Base-by-base conservation (phyloP, 371 early-diverging fungal genomes). In the Funneliformis caledonium region DNA sequence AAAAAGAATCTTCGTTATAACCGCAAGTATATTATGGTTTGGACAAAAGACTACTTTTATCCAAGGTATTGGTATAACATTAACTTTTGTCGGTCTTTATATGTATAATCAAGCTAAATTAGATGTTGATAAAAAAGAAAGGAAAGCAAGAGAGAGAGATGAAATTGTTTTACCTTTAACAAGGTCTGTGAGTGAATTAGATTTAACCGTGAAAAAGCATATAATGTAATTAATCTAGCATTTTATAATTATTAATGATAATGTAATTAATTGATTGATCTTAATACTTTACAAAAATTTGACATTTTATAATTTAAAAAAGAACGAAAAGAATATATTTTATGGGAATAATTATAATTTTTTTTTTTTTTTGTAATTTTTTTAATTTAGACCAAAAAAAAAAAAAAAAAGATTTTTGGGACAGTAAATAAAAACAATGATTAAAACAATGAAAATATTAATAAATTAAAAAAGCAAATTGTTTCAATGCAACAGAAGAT, bases 1-100 rank as follows among this genome's bases (percentile, higher is more conserved):
- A 79, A 97, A 97, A 86, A 91, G 97, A 47, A 94, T 97, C 62
- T 90, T 95, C 80, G 96, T 97, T 50, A 96, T 97, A 83, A 91
- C 91, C 48, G 93, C 94, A 73, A 89, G 91, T 76, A 94, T 97
- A 60, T 56, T 96, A 7, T 97, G 94, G 89, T 96, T 96, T 85
- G 92, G 92, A 37, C 95, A 96, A 81, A 86, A 88, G 6, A 89
- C 95, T 3, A 85, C 88, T 10, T 59, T 85, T 0, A 82, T 88
- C 0, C 96, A 97, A 83, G 89, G 88, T 26, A 75, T 91, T 56
- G 97, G 97, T 48, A 93, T 97, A 60, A 67, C 87, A 16, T 78
- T 96, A 80, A 95, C 96, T 0, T 95, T 96, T 86, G 74, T 89
- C 45, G 97, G 97, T 6, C 86, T 97, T 43, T 96, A 90, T 87